Base-by-base conservation (phyloP, 2,329 filamentous ascomycete species). In the Colletotrichum endophyticum region DNA sequence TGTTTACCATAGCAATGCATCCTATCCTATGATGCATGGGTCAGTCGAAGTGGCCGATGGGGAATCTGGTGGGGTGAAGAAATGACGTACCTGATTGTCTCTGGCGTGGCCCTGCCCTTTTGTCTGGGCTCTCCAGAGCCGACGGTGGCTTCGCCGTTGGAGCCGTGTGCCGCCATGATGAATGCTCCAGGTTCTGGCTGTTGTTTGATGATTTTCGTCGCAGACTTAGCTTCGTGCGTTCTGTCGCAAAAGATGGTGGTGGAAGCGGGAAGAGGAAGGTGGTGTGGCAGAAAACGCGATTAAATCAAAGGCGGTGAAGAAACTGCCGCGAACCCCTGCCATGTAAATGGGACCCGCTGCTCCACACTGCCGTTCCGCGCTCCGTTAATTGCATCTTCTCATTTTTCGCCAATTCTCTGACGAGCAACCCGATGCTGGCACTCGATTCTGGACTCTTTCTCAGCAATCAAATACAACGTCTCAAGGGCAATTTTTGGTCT, bases 51-150 rank as follows among this genome's bases (percentile, higher is more conserved):
- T 63, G 44, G 44, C 6, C 12, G 36, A n/a, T 8, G 36, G 30
- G 15, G 6, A 30, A 7, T 28, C n/a, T 59, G 63, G 71, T 15
- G 66, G 57, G 30, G 67, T 34, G 32, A 53, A 32, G 61, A 25
- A 30, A 70, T 78, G 80, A 87, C 92, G 81, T 89, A 95, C 94
- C 92, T 91, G 80, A 99, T 89, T 34, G 96, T 96, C 80, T 95
- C 94, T 78, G 97, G 88, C 44, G 96, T 98, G 80, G 96, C 96
- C 82, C 93, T 93, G 72, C 96, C 94, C 83, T 94, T 98, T 84
- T 96, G 87, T 61, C 89, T 88, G 3, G 90, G 90, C 44, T 87
- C 89, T 78, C 91, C 89, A 19, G 90, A 89, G 61, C 91, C 92
- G 15, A 92, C 91, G 19, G 88, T 82, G 25, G 88, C 82, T 79